A percentile compares a stretch with the other conserved stretches of the same genome.
These are phyloP conservation scores for Penicillium sp. DNA, from an alignment of 2,329 filamentous ascomycete species.

Conservation along the genomic window DNA sequence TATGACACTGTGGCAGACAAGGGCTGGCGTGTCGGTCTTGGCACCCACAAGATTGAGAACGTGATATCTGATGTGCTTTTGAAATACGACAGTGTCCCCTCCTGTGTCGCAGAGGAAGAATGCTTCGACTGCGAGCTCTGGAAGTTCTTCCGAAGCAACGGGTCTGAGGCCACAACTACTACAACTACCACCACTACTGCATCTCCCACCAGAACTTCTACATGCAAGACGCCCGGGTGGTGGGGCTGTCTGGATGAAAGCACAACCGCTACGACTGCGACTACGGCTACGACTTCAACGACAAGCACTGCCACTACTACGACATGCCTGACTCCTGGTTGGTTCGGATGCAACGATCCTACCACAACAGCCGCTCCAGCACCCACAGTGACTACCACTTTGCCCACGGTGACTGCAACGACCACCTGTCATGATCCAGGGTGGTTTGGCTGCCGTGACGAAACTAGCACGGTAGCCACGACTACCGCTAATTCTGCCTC, in stretches of 20 bases:
- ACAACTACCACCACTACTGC: conserved; percentile 56
- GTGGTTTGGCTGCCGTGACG: conserved; percentile 37
- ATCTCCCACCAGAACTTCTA: conserved; percentile 65
- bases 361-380: conserved; percentile 23
- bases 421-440: conserved; percentile 25
- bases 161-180: conserved; percentile 70
- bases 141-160: conserved; percentile 94
- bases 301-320: conserved; percentile 32
- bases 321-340: conserved; percentile 37
- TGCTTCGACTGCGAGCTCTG: conserved; percentile 89
- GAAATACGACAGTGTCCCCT: conserved; percentile 75
- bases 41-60: conserved; percentile 83
- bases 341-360: conserved; percentile 41
- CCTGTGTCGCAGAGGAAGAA: conserved; percentile 71
- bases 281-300: conserved; percentile 17
- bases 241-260: conserved; percentile 34
- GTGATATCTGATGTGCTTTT: conserved; percentile 86
- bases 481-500: neutral
- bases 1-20: conserved; percentile 92
- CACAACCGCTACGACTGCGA: conserved; percentile 17
- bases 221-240: conserved; percentile 34
- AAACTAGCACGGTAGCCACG: conserved; percentile 11
- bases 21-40: conserved; percentile 87
- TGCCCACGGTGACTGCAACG: conserved; percentile 15
- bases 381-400: conserved; percentile 10